A percentile compares a stretch with the other conserved stretches of the same genome.
phyloP scores from a whole-genome alignment of 2,329 filamentous ascomycete genomes.

The Podosphaera xanthii region DNA sequence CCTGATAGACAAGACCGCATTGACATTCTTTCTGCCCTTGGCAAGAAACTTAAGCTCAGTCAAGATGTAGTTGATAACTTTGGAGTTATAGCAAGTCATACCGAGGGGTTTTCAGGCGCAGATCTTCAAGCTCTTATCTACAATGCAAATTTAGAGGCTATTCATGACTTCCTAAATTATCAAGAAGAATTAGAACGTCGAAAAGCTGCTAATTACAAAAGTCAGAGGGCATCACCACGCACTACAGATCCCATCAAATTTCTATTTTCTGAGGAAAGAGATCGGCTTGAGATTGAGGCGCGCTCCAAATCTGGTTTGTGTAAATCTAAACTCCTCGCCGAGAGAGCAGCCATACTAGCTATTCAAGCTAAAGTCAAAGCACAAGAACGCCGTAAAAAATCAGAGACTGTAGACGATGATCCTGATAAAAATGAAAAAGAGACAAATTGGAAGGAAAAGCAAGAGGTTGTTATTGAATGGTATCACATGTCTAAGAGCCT shows the following conservation, averaged over 20 bases:
- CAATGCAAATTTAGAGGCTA: slow-evolving; percentile 90
- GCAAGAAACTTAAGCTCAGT: slow-evolving; percentile 53
- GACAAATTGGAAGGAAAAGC: slow-evolving; percentile 20
- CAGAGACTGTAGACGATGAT: slow-evolving; percentile 7
- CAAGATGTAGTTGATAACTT: slow-evolving; percentile 35
- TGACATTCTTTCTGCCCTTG: slow-evolving; percentile 74
- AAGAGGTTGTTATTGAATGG: slow-evolving; percentile 68
- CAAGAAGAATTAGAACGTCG: slow-evolving; percentile 21
- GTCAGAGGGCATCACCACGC: slow-evolving; percentile 6
- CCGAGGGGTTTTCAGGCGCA: slow-evolving; percentile 80
- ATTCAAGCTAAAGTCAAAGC: slow-evolving; percentile 64
- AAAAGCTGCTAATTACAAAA: slow-evolving; percentile 4
- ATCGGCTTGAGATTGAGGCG: slow-evolving; percentile 21
- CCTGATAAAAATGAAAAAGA: slow-evolving; percentile 6
- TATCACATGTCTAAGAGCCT: slow-evolving; percentile 61
- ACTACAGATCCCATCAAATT: slow-evolving; percentile 55
- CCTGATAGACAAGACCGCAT: slow-evolving; percentile 57
- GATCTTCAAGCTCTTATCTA: slow-evolving; percentile 89
- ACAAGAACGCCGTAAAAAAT: background rate
- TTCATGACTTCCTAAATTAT: slow-evolving; percentile 70
- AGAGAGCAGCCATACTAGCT: slow-evolving; percentile 56
- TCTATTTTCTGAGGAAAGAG: slow-evolving; percentile 44
- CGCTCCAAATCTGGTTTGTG: slow-evolving; percentile 22
- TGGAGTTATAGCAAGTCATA: slow-evolving; percentile 51
- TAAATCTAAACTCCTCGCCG: slow-evolving; percentile 36